Evolutionary conservation across 176 grass and related monocot species (phyloP), one percentile per base, ranked within the genome.

Genomic region (Eragrostis nindensis): DNA sequence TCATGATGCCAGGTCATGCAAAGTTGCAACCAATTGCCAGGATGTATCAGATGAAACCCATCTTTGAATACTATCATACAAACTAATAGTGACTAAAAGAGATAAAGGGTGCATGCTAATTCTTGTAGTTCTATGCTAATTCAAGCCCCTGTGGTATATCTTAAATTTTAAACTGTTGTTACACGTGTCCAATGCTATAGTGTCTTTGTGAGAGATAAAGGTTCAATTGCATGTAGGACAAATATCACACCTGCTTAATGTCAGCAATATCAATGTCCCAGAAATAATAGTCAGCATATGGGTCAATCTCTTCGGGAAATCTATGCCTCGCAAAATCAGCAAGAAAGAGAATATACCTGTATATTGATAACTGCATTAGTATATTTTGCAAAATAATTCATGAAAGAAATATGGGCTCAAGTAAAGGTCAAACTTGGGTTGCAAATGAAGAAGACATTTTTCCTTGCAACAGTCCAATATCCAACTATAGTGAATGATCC

Each of bases 401-500:
- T 14, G 39, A 70, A 74, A 82, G 15, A 56, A 76, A 82, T 56
- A 74, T 43, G 75, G 24, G 55, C 49, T 63, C 79, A 68, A 76
- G 19, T 69, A 88, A 80, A 64, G 85, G 85, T 60, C 87, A 24
- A 83, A 95, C 93, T 92, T 98, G 66, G 95, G 88, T 81, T 92
- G 86, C 80, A 94, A 86, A 85, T 80, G 95, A 69, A 92, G 87
- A 85, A 92, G 87, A 41, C 6, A 10, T 69, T 94, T 98, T 78
- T 94, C 79, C 72, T 91, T 91, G 80, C 92, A 98, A 80, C 83
- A 94, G 84, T 98, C 95, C 79, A 98, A 81, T 79, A 98, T 74
- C 92, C 95, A 94, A 19, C 87, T 92, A 87, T 91, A 92, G 71
- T 98, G 92, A 80, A 98, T 92, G 74, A 98, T 82, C 85, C 91